A percentile compares a stretch with the other conserved stretches of the same genome.
Conservation (phyloP, 2,329 filamentous ascomycete species). For the Penicillium sp. region DNA sequence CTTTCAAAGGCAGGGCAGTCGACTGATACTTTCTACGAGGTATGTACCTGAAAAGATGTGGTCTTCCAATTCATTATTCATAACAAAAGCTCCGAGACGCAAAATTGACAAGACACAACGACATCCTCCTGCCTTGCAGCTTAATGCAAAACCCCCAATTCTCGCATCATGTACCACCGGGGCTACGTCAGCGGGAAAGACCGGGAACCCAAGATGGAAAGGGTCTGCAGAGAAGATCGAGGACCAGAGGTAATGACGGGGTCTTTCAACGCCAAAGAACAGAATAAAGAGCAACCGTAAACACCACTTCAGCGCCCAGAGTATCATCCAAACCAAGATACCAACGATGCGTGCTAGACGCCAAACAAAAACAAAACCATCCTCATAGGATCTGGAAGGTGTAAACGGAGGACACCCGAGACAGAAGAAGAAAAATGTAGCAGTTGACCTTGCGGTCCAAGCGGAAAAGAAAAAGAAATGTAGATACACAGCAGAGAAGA, state of each 20-base stretch:
- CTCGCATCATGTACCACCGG: too few species aligned
- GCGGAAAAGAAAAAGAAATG: conserved; percentile 4
- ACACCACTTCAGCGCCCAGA: conserved; percentile 1
- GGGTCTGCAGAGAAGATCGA: too few species aligned
- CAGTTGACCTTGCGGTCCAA: not conserved
- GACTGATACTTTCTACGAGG: not conserved
- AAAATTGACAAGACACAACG: too few species aligned
- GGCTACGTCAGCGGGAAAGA: too few species aligned
- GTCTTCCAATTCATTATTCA: too few species aligned
- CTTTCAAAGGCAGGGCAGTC: too few species aligned
- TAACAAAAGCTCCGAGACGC: not conserved
- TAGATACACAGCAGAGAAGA: conserved; percentile 16
- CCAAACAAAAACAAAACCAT: conserved; percentile 1
- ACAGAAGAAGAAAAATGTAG: conserved; percentile 3
- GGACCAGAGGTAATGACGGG: too few species aligned
- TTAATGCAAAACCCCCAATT: too few species aligned
- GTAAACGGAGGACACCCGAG: conserved; percentile 6
- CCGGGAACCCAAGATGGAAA: too few species aligned
- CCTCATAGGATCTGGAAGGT: too few species aligned
- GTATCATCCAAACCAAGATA: conserved; percentile 5
- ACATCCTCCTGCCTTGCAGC: too few species aligned
- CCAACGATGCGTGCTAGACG: conserved; percentile 9
- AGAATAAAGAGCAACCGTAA: not conserved
- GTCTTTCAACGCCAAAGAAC: not conserved
- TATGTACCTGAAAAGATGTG: conserved; percentile 1